Conservation (phyloP, 345 rosid species). For the Eucalyptus tenuipes region DNA sequence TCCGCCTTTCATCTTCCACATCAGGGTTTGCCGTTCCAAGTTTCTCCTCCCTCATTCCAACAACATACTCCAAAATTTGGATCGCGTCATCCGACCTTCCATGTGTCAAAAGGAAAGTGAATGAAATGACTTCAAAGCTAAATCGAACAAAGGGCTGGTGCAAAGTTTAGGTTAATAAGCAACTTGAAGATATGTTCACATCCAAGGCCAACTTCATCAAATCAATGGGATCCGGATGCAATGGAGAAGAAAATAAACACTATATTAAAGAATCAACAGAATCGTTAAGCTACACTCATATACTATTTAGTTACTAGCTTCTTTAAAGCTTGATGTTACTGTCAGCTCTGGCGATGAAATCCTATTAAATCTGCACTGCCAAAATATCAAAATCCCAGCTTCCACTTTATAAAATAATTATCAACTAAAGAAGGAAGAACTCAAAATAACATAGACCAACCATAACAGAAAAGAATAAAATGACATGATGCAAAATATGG, state of each 20-base stretch:
- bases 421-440: neutral
- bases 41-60: slow-evolving; percentile 90
- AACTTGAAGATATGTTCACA: neutral
- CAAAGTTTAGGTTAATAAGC: neutral
- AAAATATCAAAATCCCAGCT: neutral
- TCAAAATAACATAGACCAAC: neutral
- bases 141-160: neutral
- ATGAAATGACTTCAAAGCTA: neutral
- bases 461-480: neutral
- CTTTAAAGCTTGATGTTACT: neutral
- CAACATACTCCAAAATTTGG: slow-evolving; percentile 67
- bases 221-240: neutral
- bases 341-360: neutral
- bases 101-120: neutral
- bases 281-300: neutral
- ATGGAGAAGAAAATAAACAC: neutral
- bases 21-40: slow-evolving; percentile 96
- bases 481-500: neutral
- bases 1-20: slow-evolving; percentile 66
- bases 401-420: neutral
- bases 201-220: neutral
- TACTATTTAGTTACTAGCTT: neutral
- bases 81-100: slow-evolving; percentile 87
- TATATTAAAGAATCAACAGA: neutral
- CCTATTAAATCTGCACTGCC: neutral